A percentile compares a stretch with the other conserved stretches of the same genome.
Conservation (phyloP, 2,329 filamentous ascomycete species). For the Aspergillus ustus region DNA sequence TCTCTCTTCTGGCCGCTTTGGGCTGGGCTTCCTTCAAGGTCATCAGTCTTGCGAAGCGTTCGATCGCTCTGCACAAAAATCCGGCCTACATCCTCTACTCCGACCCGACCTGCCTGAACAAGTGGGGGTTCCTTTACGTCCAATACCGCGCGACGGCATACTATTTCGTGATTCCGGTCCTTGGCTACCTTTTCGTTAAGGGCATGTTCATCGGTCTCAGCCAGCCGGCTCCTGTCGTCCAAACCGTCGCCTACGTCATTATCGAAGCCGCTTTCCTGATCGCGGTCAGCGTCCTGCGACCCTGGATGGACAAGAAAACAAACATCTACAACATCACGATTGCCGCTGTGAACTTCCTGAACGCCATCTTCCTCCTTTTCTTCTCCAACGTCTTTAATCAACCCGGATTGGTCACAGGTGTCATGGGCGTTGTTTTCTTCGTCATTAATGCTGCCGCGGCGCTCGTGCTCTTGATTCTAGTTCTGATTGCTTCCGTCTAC, state of each 20-base stretch:
- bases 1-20: conserved; percentile 77
- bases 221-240: conserved; percentile 71
- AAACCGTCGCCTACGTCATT: conserved; percentile 81
- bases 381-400: conserved; percentile 87
- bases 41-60: conserved; percentile 83
- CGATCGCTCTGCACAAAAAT: conserved; percentile 90
- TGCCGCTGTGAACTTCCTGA: conserved; percentile 85
- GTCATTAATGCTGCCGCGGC: conserved; percentile 84
- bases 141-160: conserved; percentile 95
- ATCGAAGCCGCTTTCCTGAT: conserved; percentile 82
- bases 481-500: conserved; percentile 76
- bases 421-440: conserved; percentile 89
- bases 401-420: conserved; percentile 79
- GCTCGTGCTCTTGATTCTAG: conserved; percentile 78
- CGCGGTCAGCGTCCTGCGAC: conserved; percentile 76
- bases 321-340: conserved; percentile 97
- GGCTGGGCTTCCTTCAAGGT: conserved; percentile 90
- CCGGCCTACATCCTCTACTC: conserved; percentile 97
- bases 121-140: conserved; percentile 97
- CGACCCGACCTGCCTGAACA: conserved; percentile 90
- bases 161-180: conserved; percentile 85
- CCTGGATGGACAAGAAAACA: conserved; percentile 99
- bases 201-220: conserved; percentile 84
- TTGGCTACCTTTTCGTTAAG: conserved; percentile 83
- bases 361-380: conserved; percentile 84